Evolutionary conservation across 352 stramenopile species (phyloP), one percentile per base, ranked within the genome.

Genomic region (Pythium scleroteichum): DNA sequence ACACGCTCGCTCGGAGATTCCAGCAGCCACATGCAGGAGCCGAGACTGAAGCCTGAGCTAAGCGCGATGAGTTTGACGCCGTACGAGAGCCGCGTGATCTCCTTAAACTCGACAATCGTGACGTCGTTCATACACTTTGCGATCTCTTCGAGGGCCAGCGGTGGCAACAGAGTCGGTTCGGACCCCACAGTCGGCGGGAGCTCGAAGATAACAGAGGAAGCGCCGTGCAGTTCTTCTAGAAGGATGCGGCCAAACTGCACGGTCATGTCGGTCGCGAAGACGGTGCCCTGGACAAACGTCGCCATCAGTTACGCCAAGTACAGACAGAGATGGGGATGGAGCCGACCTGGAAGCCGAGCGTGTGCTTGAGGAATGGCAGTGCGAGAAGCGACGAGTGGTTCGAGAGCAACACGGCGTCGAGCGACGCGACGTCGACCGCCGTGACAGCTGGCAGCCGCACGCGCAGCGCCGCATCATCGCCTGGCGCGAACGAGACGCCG

Each of bases 321-420:
- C 35, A 12, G 16, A 33, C 14, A 40, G 20, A 19, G 8, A 54
- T 39, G 2, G 44, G 24, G 33, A 33, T 33, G 23, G 26, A 16
- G 14, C n/a, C n/a, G 17, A 81, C 76, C 66, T 86, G 72, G 58
- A 95, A 95, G 32, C 84, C 79, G 41, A 93, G 66, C 50, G 72
- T 62, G 49, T 94, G 73, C 2, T 76, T 91, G 26, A 95, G 64
- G n/a, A 93, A 72, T 16, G 86, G 84, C 40, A 95, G 65, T 42
- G 82, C 83, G 33, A 94, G 71, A 41, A 93, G 64, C 49, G 72
- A 87, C 44, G 66, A 58, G 48, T 85, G 75, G 64, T 92, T 94
- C 17, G 86, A 95, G 23, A 95, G 27, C 14, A 95, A 58, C 39
- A 95, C 59, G 17, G 81, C 70, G 39, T 95, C 85, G 13, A 95